phyloP scores from a whole-genome alignment of 768 basidiomycete genomes.

The Kwoniella sp. region DNA sequence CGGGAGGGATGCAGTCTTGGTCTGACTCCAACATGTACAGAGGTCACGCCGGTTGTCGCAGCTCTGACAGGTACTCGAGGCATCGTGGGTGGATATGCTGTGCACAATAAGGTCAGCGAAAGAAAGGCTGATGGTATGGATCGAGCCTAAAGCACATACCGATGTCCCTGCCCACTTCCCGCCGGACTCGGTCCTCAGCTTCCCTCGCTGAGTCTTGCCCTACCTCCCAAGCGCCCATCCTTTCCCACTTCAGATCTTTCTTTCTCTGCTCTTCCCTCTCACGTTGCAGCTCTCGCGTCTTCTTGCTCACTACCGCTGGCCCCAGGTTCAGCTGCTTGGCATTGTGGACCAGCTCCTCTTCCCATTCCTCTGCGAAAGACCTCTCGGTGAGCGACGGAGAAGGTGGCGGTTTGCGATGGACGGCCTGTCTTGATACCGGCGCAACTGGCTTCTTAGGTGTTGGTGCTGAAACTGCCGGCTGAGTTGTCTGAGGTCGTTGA shows the following conservation, averaged over 20 bases:
- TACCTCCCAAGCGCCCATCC: conserved; percentile 34
- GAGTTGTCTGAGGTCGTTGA: conserved; percentile 2
- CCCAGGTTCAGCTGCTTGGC: conserved; percentile 2
- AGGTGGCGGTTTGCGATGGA: conserved; percentile 3
- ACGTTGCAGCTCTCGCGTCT: not conserved
- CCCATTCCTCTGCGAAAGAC: conserved; percentile 43
- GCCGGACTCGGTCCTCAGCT: conserved; percentile 35
- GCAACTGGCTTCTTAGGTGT: not conserved
- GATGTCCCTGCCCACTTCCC: conserved; percentile 36
- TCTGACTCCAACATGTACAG: conserved; percentile 78
- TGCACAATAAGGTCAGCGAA: conserved; percentile 8
- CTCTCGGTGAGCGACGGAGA: conserved; percentile 25
- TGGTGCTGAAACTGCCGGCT: not conserved
- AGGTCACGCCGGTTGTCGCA: conserved; percentile 89
- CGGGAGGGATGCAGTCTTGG: conserved; percentile 45
- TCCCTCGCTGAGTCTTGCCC: conserved; percentile 27
- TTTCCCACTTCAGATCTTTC: conserved; percentile 41
- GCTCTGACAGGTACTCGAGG: conserved; percentile 43
- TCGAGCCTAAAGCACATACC: conserved; percentile 25
- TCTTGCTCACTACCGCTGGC: not conserved
- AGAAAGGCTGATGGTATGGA: not conserved
- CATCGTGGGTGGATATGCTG: conserved; percentile 43
- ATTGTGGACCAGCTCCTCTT: conserved; percentile 29
- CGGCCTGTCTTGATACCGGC: not conserved
- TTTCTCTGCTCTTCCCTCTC: conserved; percentile 20